Evolutionary conservation across 1,284 basidiomycete genomes (phyloP).

Genomic region (Leccinum angustisporum): DNA sequence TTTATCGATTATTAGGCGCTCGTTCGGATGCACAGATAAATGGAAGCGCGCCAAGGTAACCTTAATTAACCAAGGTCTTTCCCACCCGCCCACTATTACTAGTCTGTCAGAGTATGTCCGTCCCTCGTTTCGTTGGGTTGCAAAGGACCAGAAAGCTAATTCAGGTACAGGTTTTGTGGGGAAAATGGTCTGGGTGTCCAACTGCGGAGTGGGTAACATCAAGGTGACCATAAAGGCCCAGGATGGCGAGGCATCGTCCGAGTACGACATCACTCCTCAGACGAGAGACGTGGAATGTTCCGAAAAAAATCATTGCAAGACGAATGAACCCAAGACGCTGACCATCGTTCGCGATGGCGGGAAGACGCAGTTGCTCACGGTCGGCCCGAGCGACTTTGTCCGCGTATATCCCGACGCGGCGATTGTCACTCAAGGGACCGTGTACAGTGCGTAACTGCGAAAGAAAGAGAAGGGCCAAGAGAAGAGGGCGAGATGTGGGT

Average conservation of each 20-base stretch:
- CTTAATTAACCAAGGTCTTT: not conserved
- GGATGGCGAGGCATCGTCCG: not conserved
- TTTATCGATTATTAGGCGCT: not conserved
- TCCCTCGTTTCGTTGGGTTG: not conserved
- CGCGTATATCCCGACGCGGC: not conserved
- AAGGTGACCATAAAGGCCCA: not conserved
- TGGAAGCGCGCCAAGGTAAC: not conserved
- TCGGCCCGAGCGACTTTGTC: conserved; percentile 1
- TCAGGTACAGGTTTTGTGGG: not conserved
- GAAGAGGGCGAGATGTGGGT: not conserved
- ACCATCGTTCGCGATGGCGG: not conserved
- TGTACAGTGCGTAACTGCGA: not conserved
- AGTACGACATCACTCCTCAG: not conserved
- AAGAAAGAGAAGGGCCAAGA: not conserved
- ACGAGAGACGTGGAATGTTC: not conserved
- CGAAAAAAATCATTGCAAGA: not conserved
- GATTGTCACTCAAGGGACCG: not conserved
- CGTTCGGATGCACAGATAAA: not conserved
- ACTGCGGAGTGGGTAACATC: not conserved
- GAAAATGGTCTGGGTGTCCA: conserved; percentile 5
- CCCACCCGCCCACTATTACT: not conserved
- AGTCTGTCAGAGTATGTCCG: not conserved
- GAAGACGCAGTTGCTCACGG: not conserved
- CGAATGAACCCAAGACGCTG: not conserved
- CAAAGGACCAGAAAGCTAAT: not conserved